Evolutionary conservation across 1,284 basidiomycete genomes (phyloP).

Genomic region (Flammula alnicola): DNA sequence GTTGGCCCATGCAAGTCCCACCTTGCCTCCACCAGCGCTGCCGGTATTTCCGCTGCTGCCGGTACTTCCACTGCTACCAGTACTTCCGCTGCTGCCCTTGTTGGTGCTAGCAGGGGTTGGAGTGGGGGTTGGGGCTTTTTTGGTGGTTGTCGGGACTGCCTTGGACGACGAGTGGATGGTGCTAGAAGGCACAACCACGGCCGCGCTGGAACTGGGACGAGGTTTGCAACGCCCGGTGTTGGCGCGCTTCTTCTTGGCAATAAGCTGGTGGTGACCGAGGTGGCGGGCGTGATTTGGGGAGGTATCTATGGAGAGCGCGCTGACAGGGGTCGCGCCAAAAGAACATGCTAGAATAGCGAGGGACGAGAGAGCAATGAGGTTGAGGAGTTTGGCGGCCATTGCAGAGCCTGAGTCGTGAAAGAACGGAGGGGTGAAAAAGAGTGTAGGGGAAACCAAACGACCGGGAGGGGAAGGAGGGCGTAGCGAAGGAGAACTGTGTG

Average conservation of each 20-base stretch:
- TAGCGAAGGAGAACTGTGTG: slow-evolving; percentile 3
- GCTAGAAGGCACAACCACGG: slow-evolving; percentile 21
- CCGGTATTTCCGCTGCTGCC: slow-evolving; percentile 7
- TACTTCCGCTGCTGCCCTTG: slow-evolving; percentile 11
- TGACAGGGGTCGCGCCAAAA: slow-evolving; percentile 49
- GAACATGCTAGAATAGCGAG: slow-evolving; percentile 60
- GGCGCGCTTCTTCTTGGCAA: slow-evolving; percentile 57
- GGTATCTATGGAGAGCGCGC: slow-evolving; percentile 53
- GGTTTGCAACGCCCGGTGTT: slow-evolving; percentile 58
- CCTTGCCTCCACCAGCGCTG: slow-evolving; percentile 43
- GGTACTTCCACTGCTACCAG: slow-evolving; percentile 2
- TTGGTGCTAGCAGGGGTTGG: slow-evolving; percentile 17
- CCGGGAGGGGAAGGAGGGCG: neutral
- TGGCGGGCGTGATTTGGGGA: slow-evolving; percentile 43
- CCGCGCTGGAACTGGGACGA: slow-evolving; percentile 40
- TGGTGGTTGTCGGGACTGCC: too few relatives aligned
- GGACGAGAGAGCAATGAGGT: slow-evolving; percentile 60
- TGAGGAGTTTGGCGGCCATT: slow-evolving; percentile 62
- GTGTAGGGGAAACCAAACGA: slow-evolving; percentile 17
- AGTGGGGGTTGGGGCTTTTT: slow-evolving; percentile 11
- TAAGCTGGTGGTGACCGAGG: slow-evolving; percentile 44
- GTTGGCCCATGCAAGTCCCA: slow-evolving; percentile 69
- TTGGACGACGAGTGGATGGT: slow-evolving; percentile 15
- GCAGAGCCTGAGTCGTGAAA: slow-evolving; percentile 36
- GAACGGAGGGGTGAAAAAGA: slow-evolving; percentile 32